These are phyloP conservation scores for Aspergillus japonicus DNA, from an alignment of 2,329 filamentous ascomycete species.

Conservation along the genomic window DNA sequence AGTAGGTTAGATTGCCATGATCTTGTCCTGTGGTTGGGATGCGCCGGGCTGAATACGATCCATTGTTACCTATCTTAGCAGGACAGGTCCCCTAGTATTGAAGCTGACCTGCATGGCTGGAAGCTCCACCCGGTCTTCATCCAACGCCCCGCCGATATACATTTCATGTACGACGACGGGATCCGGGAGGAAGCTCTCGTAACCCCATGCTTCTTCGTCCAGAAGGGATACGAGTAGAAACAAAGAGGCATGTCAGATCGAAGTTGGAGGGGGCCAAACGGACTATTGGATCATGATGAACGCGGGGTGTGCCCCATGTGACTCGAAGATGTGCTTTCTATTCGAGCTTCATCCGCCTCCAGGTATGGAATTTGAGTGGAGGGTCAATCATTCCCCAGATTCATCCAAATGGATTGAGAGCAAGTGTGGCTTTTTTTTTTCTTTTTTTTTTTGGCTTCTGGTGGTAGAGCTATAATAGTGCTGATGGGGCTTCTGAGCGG, in stretches of 20 bases:
- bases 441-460: background rate
- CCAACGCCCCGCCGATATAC: slow-evolving; percentile 3
- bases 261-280: slow-evolving; percentile 5
- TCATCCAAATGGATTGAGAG: background rate
- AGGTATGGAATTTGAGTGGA: slow-evolving; percentile 18
- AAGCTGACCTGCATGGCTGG: slow-evolving; percentile 7
- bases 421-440: background rate
- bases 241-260: slow-evolving; percentile 8
- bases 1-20: background rate
- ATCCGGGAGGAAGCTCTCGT: background rate
- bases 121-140: background rate
- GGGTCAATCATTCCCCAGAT: slow-evolving; percentile 19
- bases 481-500: background rate
- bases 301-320: slow-evolving; percentile 16
- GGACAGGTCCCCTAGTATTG: background rate
- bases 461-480: background rate
- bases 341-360: slow-evolving; percentile 14
- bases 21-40: background rate
- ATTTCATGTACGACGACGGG: background rate
- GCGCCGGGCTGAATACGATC: background rate
- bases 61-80: slow-evolving; percentile 1
- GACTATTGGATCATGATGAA: slow-evolving; percentile 8
- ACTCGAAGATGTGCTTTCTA: slow-evolving; percentile 11
- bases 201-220: background rate
- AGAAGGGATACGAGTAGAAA: background rate